These are phyloP conservation scores for Datisca glomerata DNA, from an alignment of 306 rosid genomes.

Conservation along the genomic window DNA sequence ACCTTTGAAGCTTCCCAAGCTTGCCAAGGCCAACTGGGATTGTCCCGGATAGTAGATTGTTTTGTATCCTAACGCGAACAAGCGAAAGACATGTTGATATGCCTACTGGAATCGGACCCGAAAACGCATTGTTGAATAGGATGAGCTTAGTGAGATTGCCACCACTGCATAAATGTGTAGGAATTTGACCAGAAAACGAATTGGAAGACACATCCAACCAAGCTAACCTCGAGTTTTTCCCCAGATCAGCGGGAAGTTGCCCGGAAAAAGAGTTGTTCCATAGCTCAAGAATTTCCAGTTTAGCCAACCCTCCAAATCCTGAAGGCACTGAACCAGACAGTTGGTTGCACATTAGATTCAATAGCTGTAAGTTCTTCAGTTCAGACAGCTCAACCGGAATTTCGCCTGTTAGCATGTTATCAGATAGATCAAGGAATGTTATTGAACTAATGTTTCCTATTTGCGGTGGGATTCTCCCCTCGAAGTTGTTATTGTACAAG, in stretches of 20 bases:
- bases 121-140: slow-evolving; percentile 79
- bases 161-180: slow-evolving; percentile 47
- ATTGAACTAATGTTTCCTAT: slow-evolving; percentile 46
- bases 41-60: slow-evolving; percentile 65
- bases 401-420: slow-evolving; percentile 59
- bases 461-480: slow-evolving; percentile 49
- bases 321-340: slow-evolving; percentile 66
- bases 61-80: slow-evolving; percentile 81
- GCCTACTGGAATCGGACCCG: slow-evolving; percentile 60
- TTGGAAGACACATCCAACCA: slow-evolving; percentile 95
- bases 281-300: slow-evolving; percentile 56
- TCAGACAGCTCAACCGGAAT: slow-evolving; percentile 56
- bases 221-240: slow-evolving; percentile 60
- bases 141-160: slow-evolving; percentile 93
- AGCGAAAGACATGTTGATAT: slow-evolving; percentile 55
- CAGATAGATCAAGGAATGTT: slow-evolving; percentile 65
- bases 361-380: slow-evolving; percentile 61
- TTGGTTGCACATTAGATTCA: slow-evolving; percentile 69
- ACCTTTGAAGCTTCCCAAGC: slow-evolving; percentile 76
- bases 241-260: slow-evolving; percentile 59
- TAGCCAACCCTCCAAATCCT: slow-evolving; percentile 49
- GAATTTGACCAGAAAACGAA: slow-evolving; percentile 68
- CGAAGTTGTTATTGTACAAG: slow-evolving; percentile 60
- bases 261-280: slow-evolving; percentile 90
- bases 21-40: slow-evolving; percentile 78